A percentile compares a stretch with the other conserved stretches of the same genome.
Conservation (phyloP, 257 asterid genomes). For the Rauvolfia tetraphylla region DNA sequence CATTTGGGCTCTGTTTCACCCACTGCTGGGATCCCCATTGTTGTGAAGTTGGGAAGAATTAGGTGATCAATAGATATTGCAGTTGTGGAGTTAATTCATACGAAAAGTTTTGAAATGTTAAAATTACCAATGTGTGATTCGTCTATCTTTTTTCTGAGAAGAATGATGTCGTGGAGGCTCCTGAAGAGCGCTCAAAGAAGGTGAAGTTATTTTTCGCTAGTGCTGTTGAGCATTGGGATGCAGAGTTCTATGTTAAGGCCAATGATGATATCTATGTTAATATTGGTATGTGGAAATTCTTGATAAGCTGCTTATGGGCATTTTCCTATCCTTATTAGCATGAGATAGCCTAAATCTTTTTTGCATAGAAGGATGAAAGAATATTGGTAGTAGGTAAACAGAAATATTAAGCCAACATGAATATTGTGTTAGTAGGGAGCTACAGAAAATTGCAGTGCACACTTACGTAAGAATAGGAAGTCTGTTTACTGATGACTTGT, state of each 20-base stretch:
- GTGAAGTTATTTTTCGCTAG: slow-evolving; percentile 57
- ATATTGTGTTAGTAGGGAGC: not conserved
- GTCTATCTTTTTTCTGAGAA: slow-evolving; percentile 26
- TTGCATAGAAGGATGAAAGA: not conserved
- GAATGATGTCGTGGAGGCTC: slow-evolving; percentile 71
- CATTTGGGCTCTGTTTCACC: not conserved
- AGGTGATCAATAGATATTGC: not conserved
- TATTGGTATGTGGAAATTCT: slow-evolving; percentile 48
- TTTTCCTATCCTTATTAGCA: not conserved
- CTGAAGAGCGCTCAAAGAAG: slow-evolving; percentile 57
- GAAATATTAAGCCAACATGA: not conserved
- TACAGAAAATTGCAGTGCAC: not conserved
- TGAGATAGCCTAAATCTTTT: not conserved
- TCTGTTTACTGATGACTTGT: not conserved
- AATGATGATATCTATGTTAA: slow-evolving; percentile 80
- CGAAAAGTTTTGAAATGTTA: not conserved
- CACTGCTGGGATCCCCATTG: too few species aligned
- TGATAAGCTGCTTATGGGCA: not conserved
- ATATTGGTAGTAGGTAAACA: not conserved
- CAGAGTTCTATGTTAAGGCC: slow-evolving; percentile 76
- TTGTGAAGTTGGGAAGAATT: not conserved
- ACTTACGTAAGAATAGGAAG: not conserved
- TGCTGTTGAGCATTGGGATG: slow-evolving; percentile 87
- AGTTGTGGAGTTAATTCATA: not conserved
- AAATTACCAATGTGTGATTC: slow-evolving; percentile 2